Conservation (phyloP, 2,329 filamentous ascomycete species). For the Chaetomiaceae sp. region DNA sequence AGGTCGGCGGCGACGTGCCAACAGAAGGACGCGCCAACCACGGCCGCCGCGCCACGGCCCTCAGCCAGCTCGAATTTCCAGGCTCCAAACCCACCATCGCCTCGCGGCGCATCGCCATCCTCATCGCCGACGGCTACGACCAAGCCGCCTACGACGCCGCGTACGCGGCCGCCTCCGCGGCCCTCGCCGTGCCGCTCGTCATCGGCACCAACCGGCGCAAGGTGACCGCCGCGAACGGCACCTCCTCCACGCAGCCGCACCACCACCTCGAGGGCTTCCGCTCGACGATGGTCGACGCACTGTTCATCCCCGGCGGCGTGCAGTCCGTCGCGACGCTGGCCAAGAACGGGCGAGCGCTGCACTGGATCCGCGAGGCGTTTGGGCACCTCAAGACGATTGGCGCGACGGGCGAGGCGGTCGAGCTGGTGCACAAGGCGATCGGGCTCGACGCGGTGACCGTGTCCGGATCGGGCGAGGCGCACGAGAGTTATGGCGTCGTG, state of each 20-base stretch:
- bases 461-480: conserved; percentile 42
- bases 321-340: conserved; percentile 56
- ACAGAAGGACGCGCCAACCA: conserved; percentile 52
- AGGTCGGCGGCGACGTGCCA: conserved; percentile 60
- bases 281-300: conserved; percentile 72
- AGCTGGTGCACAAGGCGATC: conserved; percentile 50
- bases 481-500: conserved; percentile 71
- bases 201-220: conserved; percentile 62
- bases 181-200: conserved; percentile 63
- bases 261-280: conserved; percentile 77
- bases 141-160: conserved; percentile 57
- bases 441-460: conserved; percentile 37
- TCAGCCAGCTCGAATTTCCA: conserved; percentile 64
- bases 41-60: conserved; percentile 58
- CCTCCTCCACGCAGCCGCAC: conserved; percentile 52
- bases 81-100: conserved; percentile 60
- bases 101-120: conserved; percentile 65
- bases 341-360: conserved; percentile 64
- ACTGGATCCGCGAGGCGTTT: conserved; percentile 76
- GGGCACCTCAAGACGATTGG: conserved; percentile 76
- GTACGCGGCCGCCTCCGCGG: conserved; percentile 54
- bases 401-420: conserved; percentile 65
- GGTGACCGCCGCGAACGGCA: conserved; percentile 51
- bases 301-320: conserved; percentile 69
- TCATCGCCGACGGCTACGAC: conserved; percentile 75